phyloP scores from a whole-genome alignment of 768 basidiomycete genomes.

The Hygrocybe punicea region DNA sequence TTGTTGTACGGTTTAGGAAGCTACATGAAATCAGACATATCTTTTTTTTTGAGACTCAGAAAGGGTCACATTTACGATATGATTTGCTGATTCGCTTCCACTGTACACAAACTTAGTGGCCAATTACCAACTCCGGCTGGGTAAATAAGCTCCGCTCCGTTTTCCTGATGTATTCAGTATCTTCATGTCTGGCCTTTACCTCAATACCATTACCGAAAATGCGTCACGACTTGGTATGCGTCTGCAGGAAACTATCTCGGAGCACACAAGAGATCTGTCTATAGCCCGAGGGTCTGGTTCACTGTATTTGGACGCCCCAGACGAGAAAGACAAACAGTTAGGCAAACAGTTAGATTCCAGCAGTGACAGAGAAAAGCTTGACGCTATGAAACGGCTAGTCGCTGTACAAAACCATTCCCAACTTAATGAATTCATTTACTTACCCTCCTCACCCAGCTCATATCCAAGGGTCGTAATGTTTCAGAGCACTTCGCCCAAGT shows the following conservation, averaged over 20 bases:
- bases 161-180: too few species aligned
- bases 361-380: slow-evolving; percentile 85
- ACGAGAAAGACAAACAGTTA: slow-evolving; percentile 83
- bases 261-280: slow-evolving; percentile 71
- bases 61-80: too few species aligned
- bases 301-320: slow-evolving; percentile 62
- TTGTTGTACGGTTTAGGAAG: too few species aligned
- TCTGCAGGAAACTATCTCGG: slow-evolving; percentile 77
- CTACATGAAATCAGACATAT: too few species aligned
- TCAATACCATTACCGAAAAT: slow-evolving; percentile 69
- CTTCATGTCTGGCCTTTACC: slow-evolving; percentile 47
- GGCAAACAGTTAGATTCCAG: slow-evolving; percentile 83
- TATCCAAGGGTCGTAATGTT: slow-evolving; percentile 88
- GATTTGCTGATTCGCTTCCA: too few species aligned
- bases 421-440: not conserved
- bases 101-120: too few species aligned
- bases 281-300: slow-evolving; percentile 54
- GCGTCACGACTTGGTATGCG: slow-evolving; percentile 79
- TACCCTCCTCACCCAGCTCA: slow-evolving; percentile 54
- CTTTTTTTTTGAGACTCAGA: too few species aligned
- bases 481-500: slow-evolving; percentile 95
- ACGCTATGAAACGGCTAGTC: slow-evolving; percentile 92
- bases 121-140: too few species aligned
- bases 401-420: slow-evolving; percentile 57
- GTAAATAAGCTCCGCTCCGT: too few species aligned